phyloP scores from a whole-genome alignment of 805 yeast species.

The Candida succiphila region DNA sequence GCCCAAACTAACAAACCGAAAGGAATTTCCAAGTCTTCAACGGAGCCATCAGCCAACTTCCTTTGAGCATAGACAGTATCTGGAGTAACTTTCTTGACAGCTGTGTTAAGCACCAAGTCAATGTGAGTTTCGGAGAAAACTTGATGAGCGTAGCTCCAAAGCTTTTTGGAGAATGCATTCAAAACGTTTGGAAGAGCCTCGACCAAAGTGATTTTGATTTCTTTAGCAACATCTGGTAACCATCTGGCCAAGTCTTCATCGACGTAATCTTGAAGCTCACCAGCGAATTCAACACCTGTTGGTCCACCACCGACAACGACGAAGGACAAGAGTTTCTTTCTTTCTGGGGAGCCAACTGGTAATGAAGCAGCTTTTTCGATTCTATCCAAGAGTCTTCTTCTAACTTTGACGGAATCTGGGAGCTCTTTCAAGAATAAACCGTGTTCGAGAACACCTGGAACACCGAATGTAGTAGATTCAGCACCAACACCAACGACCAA shows the following conservation, averaged over 20 bases:
- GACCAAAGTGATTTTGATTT: conserved; percentile 37
- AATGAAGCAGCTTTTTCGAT: conserved; percentile 45
- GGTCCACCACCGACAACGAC: conserved; percentile 53
- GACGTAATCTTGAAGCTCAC: conserved; percentile 45
- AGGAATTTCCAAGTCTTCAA: conserved; percentile 30
- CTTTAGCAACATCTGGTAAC: conserved; percentile 45
- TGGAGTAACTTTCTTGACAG: conserved; percentile 38
- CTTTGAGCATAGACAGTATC: conserved; percentile 31
- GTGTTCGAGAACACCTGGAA: conserved; percentile 48
- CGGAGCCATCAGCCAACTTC: conserved; percentile 32
- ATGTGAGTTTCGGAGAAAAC: conserved; percentile 42
- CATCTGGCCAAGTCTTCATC: conserved; percentile 44
- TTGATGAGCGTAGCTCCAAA: conserved; percentile 41
- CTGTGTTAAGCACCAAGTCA: conserved; percentile 35
- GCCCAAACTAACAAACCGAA: conserved; percentile 51
- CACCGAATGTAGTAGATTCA: conserved; percentile 46
- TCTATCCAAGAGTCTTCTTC: conserved; percentile 38
- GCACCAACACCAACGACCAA: conserved; percentile 50
- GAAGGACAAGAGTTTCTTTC: conserved; percentile 40
- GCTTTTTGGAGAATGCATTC: conserved; percentile 39
- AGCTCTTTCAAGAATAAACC: conserved; percentile 43
- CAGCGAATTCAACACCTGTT: conserved; percentile 50
- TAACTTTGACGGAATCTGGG: conserved; percentile 36
- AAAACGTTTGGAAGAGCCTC: conserved; percentile 47
- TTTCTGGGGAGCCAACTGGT: conserved; percentile 41